Evolutionary conservation across 768 basidiomycete genomes (phyloP), one percentile per base, ranked within the genome.

Genomic region (Rhodocollybia butyracea): DNA sequence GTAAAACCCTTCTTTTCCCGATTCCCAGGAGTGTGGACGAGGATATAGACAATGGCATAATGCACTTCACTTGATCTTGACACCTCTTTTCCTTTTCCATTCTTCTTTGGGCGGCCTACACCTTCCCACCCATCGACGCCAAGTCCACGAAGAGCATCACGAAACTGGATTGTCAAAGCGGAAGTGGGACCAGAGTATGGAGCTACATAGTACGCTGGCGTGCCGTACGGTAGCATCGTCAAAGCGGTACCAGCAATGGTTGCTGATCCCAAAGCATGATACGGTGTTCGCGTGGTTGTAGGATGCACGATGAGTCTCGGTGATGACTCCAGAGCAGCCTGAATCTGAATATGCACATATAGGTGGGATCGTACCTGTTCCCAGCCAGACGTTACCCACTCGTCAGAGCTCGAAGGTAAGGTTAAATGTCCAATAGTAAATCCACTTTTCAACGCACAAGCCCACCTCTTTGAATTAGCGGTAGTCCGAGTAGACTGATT

Each of bases 1-100:
- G 79, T 73, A 29, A 89, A 71, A 1, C 89, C 89, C 61, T 90
- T 91, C 60, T 89, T 88, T 65, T 91, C 89, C 30, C 87, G 88
- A 59, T 87, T 88, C 58, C 80, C 39, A 31, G 42, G 84, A 62
- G 89, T 89, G 67, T 89, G 82, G 19, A 91, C 85, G 30, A 77
- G 79, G 34, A 91, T 76, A 85, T 86, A 91, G 3, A 81, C 87
- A 51, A 91, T 83, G 42, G 89, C 68, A 65, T 83, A 89, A 17
- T 63, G 58, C 15, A 61, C 60, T 2, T 67, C 66, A 40, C 38
- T 55, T 36, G n/a, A n/a, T n/a, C 56, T 50, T 43, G 54, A 51
- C 51, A 61, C 64, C 54, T 8, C 63, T 54, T 7, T 31, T 41
- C 38, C 61, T 43, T 29, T 61, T 47, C n/a, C 43, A 21, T 34